Base-by-base conservation (phyloP, 225 moss, liverwort and hornwort genomes). In the Antitrichia curtipendula region DNA sequence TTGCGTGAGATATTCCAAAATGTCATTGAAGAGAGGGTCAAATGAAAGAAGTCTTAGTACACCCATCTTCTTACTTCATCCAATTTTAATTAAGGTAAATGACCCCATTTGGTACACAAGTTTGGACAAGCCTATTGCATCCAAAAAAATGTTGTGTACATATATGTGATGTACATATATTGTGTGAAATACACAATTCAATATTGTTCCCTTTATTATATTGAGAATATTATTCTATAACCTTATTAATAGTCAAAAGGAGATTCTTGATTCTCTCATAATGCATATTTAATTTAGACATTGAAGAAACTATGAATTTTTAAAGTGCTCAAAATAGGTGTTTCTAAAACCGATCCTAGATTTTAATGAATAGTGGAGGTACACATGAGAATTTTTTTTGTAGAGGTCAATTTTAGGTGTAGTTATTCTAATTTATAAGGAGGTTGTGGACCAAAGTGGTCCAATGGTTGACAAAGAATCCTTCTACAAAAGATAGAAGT, bases 391-490 rank as follows among this genome's bases (percentile, higher is more conserved):
- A n/a, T n/a, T n/a, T n/a, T n/a, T n/a, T n/a, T 29, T 28, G 10
- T 45, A 6, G 3, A 1, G 3, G 16, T 28, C 0, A 0, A 0
- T 71, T 27, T 16, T 27, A 29, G 6, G 0, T 29, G 10, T 29
- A 72, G 7, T 29, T 28, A 27, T 3, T 6, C 10, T 73, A 17
- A 45, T 2, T 6, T 9, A 23, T 16, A 27, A 9, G 0, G 43
- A 41, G 6, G 5, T 0, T 40, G 0, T 0, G 1, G 1, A 27
- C 3, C 0, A 71, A 0, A 43, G 16, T 24, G 22, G 23, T 40
- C 3, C 1, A 1, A 40, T 40, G 40, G 3, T 40, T 13, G 7
- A 69, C 1, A 13, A 0, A 43, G 1, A 70, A 28, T 43, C 71
- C 6, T 8, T 70, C 5, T 40, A 16, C 0, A 1, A 16, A 43